Evolutionary conservation across 768 basidiomycete species (phyloP).

Genomic region (Rhodotorula paludigena): DNA sequence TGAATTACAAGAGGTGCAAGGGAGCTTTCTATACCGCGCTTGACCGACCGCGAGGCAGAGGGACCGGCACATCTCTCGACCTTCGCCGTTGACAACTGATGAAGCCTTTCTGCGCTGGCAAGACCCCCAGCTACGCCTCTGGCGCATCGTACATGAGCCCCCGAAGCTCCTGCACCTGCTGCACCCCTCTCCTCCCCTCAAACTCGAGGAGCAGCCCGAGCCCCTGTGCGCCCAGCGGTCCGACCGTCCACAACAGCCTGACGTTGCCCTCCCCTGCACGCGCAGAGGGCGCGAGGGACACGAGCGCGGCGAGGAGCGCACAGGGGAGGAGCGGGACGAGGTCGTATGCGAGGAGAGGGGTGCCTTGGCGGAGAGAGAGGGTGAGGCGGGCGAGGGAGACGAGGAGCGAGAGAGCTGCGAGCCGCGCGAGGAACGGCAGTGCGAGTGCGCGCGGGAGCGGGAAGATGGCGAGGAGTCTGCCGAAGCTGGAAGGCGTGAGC

Average conservation of each 20-base stretch:
- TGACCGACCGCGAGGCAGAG: too few species aligned
- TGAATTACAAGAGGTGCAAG: too few species aligned
- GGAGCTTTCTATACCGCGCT: too few species aligned
- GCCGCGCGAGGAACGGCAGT: background rate
- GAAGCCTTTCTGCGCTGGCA: too few species aligned
- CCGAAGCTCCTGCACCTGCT: constrained; percentile 2
- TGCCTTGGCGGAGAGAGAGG: background rate
- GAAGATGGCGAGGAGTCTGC: background rate
- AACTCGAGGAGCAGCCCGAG: background rate
- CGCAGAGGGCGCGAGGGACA: background rate
- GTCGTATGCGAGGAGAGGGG: background rate
- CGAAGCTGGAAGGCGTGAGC: background rate
- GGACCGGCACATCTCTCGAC: too few species aligned
- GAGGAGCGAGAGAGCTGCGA: background rate
- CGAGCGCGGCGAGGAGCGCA: background rate
- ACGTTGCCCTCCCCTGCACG: background rate
- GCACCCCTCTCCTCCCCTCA: background rate
- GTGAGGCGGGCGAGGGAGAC: background rate
- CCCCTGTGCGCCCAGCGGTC: background rate
- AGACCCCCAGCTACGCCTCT: constrained; percentile 2
- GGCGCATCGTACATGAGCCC: constrained; percentile 22
- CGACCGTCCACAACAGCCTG: background rate
- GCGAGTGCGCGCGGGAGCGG: background rate
- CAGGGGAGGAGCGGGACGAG: background rate
- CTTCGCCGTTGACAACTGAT: too few species aligned